A percentile compares a stretch with the other conserved stretches of the same genome.
Conservation (phyloP, 495 filamentous ascomycete species). For the Aspergillus heteromorphus region DNA sequence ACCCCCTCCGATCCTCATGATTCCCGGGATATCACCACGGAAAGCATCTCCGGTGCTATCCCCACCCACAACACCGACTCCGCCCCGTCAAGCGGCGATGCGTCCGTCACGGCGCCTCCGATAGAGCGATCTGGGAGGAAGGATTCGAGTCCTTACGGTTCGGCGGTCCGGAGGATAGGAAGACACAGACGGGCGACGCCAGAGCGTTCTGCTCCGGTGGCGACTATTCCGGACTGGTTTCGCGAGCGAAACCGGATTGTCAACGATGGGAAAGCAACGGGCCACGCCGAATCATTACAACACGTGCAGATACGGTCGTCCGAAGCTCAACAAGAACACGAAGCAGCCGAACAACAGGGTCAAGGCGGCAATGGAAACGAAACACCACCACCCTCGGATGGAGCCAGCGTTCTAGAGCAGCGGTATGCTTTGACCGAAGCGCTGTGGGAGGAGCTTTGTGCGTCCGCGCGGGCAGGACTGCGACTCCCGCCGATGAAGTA, state of each 20-base stretch:
- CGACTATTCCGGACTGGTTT: conserved; percentile 38
- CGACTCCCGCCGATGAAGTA: conserved; percentile 36
- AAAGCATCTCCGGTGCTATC: conserved; percentile 18
- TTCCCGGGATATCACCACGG: conserved; percentile 15
- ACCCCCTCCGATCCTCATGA: conserved; percentile 29
- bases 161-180: conserved; percentile 35
- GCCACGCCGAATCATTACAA: conserved; percentile 11
- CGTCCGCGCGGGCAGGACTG: conserved; percentile 37
- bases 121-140: conserved; percentile 20
- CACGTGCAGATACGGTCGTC: conserved; percentile 25
- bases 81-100: conserved; percentile 7
- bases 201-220: conserved; percentile 13
- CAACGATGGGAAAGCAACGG: conserved; percentile 7
- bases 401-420: conserved; percentile 12
- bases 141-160: conserved; percentile 32
- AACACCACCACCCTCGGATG: conserved; percentile 12
- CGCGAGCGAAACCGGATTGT: conserved; percentile 30
- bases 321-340: conserved; percentile 10
- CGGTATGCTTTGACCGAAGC: conserved; percentile 35
- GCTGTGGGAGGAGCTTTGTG: conserved; percentile 37
- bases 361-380: conserved; percentile 22
- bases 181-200: conserved; percentile 27
- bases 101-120: conserved; percentile 7
- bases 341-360: conserved; percentile 5
- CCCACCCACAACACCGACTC: conserved; percentile 20